A percentile compares a stretch with the other conserved stretches of the same genome.
phyloP scores from a whole-genome alignment of 768 basidiomycete genomes.

The Zangia roseola region DNA sequence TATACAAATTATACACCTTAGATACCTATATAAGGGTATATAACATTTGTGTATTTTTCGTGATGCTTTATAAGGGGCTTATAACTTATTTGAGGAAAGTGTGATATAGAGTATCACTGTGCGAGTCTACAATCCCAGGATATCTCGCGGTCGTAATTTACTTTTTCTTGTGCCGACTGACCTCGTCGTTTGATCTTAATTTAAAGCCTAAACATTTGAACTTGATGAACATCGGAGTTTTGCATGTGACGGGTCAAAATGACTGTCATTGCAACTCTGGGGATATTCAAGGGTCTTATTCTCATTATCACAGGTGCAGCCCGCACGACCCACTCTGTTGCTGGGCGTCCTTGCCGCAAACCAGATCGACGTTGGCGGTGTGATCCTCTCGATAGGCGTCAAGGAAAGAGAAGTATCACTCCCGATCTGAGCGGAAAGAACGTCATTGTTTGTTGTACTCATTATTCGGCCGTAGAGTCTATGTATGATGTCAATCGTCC shows the following conservation, averaged over 20 bases:
- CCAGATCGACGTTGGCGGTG: conserved; percentile 38
- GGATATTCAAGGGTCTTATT: too few species aligned
- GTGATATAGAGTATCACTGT: conserved; percentile 73
- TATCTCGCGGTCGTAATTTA: conserved; percentile 64
- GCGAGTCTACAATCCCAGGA: conserved; percentile 80
- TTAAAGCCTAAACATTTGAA: too few species aligned
- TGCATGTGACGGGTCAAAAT: too few species aligned
- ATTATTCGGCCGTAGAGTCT: background rate
- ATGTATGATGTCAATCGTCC: background rate
- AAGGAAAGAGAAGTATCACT: conserved; percentile 50
- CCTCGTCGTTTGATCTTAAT: too few species aligned
- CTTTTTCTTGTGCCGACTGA: background rate
- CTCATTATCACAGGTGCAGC: conserved; percentile 44
- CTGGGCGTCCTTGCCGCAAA: conserved; percentile 46
- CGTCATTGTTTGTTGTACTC: conserved; percentile 58
- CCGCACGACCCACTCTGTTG: conserved; percentile 53
- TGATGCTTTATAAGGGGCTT: too few species aligned
- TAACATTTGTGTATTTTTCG: too few species aligned
- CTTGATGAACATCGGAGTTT: too few species aligned
- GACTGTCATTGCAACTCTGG: too few species aligned
- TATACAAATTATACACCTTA: too few species aligned
- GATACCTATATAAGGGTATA: too few species aligned
- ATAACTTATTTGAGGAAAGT: too few species aligned
- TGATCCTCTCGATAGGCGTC: conserved; percentile 49
- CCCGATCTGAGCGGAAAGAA: conserved; percentile 59